Evolutionary conservation across 179 eudicot genomes (phyloP).

Genomic region (Amaranthus tricolor): DNA sequence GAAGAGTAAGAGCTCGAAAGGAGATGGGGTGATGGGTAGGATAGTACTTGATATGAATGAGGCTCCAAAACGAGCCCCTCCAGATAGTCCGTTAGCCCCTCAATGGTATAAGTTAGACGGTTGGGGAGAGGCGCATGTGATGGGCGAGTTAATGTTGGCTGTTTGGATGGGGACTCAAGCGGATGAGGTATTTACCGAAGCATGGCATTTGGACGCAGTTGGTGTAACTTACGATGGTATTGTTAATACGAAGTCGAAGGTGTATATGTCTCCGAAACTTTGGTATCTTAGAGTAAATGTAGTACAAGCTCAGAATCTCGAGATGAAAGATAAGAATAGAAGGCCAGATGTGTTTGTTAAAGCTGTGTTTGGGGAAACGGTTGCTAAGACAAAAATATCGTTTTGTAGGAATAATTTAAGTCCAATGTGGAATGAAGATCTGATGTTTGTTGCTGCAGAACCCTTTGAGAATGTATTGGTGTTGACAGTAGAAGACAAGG

Average conservation of each 20-base stretch:
- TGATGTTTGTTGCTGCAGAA: slow-evolving; percentile 64
- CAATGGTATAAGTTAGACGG: slow-evolving; percentile 60
- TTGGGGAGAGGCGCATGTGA: slow-evolving; percentile 21
- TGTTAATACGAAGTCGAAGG: slow-evolving; percentile 47
- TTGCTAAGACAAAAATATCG: slow-evolving; percentile 35
- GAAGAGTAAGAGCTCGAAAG: slow-evolving; percentile 29
- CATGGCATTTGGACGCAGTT: slow-evolving; percentile 56
- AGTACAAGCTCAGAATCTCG: slow-evolving; percentile 57
- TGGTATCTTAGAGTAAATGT: slow-evolving; percentile 65
- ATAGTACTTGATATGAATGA: slow-evolving; percentile 40
- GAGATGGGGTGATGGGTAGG: slow-evolving; percentile 41
- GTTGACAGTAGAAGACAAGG: slow-evolving; percentile 46
- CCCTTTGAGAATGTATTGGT: slow-evolving; percentile 50
- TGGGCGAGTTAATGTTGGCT: slow-evolving; percentile 56
- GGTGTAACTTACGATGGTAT: slow-evolving; percentile 39
- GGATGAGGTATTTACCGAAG: slow-evolving; percentile 63
- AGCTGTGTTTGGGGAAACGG: slow-evolving; percentile 32
- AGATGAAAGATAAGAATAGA: slow-evolving; percentile 31
- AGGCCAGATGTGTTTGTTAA: slow-evolving; percentile 44
- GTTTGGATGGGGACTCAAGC: slow-evolving; percentile 81
- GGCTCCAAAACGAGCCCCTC: slow-evolving; percentile 52
- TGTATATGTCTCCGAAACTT: slow-evolving; percentile 58
- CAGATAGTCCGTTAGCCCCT: slow-evolving; percentile 72
- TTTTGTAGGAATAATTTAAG: slow-evolving; percentile 20
- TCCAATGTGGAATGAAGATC: slow-evolving; percentile 61